These are phyloP conservation scores for Haberlea rhodopensis DNA, from an alignment of 257 asterid genomes.

Conservation along the genomic window DNA sequence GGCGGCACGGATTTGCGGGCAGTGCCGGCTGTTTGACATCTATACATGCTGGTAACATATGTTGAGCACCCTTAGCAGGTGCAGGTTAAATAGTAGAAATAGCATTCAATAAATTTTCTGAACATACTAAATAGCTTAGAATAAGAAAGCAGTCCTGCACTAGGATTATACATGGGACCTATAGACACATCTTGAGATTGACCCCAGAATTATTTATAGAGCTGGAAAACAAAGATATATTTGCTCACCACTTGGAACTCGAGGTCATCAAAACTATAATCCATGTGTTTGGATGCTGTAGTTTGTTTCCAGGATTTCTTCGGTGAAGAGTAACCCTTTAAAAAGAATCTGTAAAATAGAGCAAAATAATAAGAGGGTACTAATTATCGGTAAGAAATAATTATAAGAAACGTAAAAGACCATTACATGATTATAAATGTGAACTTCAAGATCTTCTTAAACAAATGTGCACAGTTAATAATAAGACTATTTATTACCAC, in stretches of 20 bases:
- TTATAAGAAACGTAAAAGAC: conserved; percentile 17
- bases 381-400: conserved; percentile 12
- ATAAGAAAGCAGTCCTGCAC: not conserved
- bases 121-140: conserved; percentile 13
- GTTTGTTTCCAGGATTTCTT: conserved; percentile 38
- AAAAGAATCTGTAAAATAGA: conserved; percentile 48
- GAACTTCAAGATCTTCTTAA: conserved; percentile 11
- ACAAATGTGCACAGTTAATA: conserved; percentile 12
- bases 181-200: conserved; percentile 8
- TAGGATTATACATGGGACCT: conserved; percentile 6
- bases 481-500: conserved; percentile 17
- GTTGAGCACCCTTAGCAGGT: conserved; percentile 20
- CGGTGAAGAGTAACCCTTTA: conserved; percentile 45
- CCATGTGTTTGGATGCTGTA: conserved; percentile 35
- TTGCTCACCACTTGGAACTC: conserved; percentile 48
- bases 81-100: conserved; percentile 9
- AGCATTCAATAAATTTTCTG: conserved; percentile 8
- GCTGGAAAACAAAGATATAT: conserved; percentile 19
- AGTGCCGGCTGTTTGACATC: no score
- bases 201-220: conserved; percentile 17
- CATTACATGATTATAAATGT: conserved; percentile 12
- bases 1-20: no score
- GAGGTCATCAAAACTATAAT: conserved; percentile 39
- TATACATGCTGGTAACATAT: conserved; percentile 22
- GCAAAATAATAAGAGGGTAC: conserved; percentile 25